Percentiles rank a stretch among this genome's conserved stretches.
These are phyloP conservation scores for Teratosphaeria gauchensis DNA, from an alignment of 2,329 filamentous ascomycete species.

Conservation along the genomic window DNA sequence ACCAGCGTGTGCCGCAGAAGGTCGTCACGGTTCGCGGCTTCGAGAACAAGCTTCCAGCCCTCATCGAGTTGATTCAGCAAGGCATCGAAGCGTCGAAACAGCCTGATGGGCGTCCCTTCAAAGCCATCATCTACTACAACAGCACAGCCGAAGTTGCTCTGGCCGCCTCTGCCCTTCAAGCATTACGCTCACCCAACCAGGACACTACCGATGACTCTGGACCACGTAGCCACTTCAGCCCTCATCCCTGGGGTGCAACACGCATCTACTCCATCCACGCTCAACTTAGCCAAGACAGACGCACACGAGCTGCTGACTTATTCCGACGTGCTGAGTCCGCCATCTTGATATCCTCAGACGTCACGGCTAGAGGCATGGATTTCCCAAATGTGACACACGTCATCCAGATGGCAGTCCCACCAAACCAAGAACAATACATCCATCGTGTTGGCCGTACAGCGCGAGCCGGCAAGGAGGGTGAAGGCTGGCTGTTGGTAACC, in stretches of 20 bases:
- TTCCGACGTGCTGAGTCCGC: slow-evolving; percentile 59
- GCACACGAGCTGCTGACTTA: slow-evolving; percentile 59
- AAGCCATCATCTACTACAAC: slow-evolving; percentile 90
- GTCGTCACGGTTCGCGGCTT: slow-evolving; percentile 57
- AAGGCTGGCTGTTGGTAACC: slow-evolving; percentile 59
- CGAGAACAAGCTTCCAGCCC: slow-evolving; percentile 64
- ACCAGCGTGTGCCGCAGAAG: slow-evolving; percentile 74
- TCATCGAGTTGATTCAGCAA: slow-evolving; percentile 62
- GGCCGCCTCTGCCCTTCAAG: slow-evolving; percentile 49
- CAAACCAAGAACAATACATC: slow-evolving; percentile 39
- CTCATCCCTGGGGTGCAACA: slow-evolving; percentile 23
- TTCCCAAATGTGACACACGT: slow-evolving; percentile 45
- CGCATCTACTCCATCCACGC: slow-evolving; percentile 63
- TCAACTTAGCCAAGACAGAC: slow-evolving; percentile 57
- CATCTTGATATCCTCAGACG: slow-evolving; percentile 42
- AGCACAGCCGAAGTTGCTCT: slow-evolving; percentile 65
- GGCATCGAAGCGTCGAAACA: slow-evolving; percentile 30
- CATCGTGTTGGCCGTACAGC: slow-evolving; percentile 44
- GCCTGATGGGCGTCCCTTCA: slow-evolving; percentile 56
- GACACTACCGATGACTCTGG: slow-evolving; percentile 11
- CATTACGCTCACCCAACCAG: slow-evolving; percentile 24
- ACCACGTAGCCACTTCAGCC: slow-evolving; percentile 4
- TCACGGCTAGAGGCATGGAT: slow-evolving; percentile 45
- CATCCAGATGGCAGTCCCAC: slow-evolving; percentile 40
- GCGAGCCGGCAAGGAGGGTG: slow-evolving; percentile 62